Evolutionary conservation across 1,284 basidiomycete species (phyloP).

Genomic region (Ustilago sp.): DNA sequence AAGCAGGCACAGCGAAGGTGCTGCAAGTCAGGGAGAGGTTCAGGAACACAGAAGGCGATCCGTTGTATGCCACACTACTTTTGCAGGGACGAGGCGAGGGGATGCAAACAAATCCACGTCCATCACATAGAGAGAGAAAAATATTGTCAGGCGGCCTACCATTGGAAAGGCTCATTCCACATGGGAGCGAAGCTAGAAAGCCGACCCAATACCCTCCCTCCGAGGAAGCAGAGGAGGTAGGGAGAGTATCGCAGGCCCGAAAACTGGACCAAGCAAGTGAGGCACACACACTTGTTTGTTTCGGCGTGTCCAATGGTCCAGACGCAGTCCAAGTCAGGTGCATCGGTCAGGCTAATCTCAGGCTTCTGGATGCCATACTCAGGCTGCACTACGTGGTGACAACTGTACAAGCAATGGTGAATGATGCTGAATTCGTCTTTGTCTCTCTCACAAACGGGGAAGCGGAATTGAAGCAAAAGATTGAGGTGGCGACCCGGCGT

Average conservation of each 20-base stretch:
- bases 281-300: not conserved
- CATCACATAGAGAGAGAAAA: not conserved
- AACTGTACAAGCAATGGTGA: not conserved
- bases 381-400: not conserved
- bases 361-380: constrained; percentile 10
- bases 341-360: constrained; percentile 4
- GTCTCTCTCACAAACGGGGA: not conserved
- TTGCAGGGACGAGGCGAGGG: not conserved
- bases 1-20: constrained; percentile 18
- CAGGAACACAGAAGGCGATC: not conserved
- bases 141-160: not conserved
- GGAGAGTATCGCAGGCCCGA: not conserved
- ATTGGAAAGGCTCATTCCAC: constrained; percentile 1
- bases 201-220: not conserved
- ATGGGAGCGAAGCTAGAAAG: not conserved
- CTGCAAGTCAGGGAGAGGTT: not conserved
- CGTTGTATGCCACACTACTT: not conserved
- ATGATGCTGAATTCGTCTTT: constrained; percentile 8
- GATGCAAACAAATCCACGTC: constrained; percentile 9
- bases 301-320: not conserved
- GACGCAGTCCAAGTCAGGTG: constrained; percentile 19
- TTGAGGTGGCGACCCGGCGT: constrained; percentile 5
- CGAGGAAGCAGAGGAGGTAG: no score
- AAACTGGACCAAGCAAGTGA: not conserved
- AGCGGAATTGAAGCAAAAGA: constrained; percentile 1